Percentiles rank a stretch among this genome's conserved stretches.
Evolutionary conservation across 108 stramenopile genomes (phyloP).

Genomic region (Fragilariopsis cylindrus): DNA sequence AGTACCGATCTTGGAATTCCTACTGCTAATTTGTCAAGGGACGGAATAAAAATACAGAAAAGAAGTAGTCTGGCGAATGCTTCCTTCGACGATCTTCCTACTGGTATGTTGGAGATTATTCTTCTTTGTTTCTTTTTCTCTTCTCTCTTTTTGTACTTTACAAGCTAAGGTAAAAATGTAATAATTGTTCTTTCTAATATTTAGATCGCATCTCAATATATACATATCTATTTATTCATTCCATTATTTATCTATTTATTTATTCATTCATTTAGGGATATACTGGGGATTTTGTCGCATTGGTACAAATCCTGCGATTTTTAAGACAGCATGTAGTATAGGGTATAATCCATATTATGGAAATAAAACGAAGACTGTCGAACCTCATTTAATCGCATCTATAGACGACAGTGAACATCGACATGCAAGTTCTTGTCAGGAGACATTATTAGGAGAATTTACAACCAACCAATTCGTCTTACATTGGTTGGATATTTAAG

Average conservation of each 20-base stretch:
- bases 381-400: conserved; percentile 83
- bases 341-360: conserved; percentile 92
- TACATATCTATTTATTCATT: neutral
- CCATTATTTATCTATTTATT: neutral
- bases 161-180: conserved; percentile 20
- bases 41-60: conserved; percentile 13
- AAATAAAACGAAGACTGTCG: conserved; percentile 78
- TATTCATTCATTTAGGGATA: conserved; percentile 30
- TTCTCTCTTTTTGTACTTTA: neutral
- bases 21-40: conserved; percentile 75
- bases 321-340: conserved; percentile 54
- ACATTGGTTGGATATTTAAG: conserved; percentile 82
- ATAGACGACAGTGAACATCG: conserved; percentile 37
- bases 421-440: conserved; percentile 61
- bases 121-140: neutral
- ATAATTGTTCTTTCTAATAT: neutral
- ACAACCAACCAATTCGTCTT: conserved; percentile 72
- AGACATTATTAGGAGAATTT: conserved; percentile 84
- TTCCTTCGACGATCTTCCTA: conserved; percentile 69
- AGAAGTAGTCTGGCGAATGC: conserved; percentile 20
- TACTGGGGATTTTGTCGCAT: conserved; percentile 86
- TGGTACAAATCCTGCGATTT: conserved; percentile 21
- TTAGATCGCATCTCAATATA: neutral
- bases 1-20: conserved; percentile 90
- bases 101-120: conserved; percentile 16